Conservation (phyloP, 345 rosid species). For the Eucalyptus pauciflora region DNA sequence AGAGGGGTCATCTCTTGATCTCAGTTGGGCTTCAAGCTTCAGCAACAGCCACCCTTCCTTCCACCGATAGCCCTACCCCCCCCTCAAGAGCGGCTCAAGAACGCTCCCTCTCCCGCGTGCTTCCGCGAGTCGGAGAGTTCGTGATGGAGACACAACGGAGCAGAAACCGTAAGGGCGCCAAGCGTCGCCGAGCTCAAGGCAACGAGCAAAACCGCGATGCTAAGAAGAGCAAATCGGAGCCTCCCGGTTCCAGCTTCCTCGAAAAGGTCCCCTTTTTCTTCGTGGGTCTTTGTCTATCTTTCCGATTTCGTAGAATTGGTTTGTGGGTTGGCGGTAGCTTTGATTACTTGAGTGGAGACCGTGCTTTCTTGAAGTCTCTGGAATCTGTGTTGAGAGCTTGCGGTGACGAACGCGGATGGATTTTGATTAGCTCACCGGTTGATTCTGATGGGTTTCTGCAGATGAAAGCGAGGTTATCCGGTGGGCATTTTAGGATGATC, state of each 20-base stretch:
- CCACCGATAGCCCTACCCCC: not conserved
- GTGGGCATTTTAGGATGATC: constrained; percentile 89
- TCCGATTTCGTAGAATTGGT: not conserved
- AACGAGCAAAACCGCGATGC: not conserved
- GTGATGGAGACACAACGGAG: constrained; percentile 11
- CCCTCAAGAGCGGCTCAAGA: not conserved
- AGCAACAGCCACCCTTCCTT: not conserved
- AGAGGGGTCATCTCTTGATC: too few relatives aligned
- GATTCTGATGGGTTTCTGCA: constrained; percentile 9
- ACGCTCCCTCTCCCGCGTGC: not conserved
- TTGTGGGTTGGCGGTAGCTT: not conserved
- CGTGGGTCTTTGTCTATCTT: not conserved
- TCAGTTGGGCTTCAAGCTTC: too few relatives aligned
- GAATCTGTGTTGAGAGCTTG: not conserved
- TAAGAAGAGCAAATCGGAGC: not conserved
- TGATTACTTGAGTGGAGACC: not conserved
- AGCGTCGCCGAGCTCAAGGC: constrained; percentile 5
- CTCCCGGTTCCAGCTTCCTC: constrained; percentile 23
- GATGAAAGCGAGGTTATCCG: constrained; percentile 72
- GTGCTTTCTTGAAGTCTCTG: not conserved
- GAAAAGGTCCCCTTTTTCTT: constrained; percentile 23
- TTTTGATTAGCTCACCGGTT: not conserved
- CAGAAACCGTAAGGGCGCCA: constrained; percentile 43
- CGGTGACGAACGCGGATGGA: not conserved
- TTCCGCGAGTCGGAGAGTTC: not conserved